Base-by-base conservation (phyloP, 164 flowering plant species). In the Magnolia changhungtana region DNA sequence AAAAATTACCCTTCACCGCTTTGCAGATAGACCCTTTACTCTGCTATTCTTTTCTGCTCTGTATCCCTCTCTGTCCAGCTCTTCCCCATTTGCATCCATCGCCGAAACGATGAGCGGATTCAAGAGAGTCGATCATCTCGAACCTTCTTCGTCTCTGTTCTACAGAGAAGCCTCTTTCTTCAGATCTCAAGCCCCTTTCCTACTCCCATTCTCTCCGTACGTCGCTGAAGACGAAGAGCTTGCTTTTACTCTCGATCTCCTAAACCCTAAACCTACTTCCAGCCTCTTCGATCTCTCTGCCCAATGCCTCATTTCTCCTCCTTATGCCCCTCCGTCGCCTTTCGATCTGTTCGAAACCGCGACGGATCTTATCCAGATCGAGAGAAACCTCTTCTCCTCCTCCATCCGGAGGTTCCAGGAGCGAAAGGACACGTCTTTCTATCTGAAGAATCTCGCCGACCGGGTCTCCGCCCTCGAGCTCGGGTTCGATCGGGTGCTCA, bases 311-410 rank as follows among this genome's bases (percentile, higher is more conserved):
- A 20, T 72, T 66, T 78, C 65, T 71, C 49, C 27, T 8, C 78
- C 65, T 67, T 37, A 18, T 7, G 8, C 58, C 20, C 13, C 73
- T 61, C 82, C 78, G 1, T 70, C 83, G 31, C 74, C 81, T 4
- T 79, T 79, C 74, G 79, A 79, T n/a, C 69, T 80, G 67, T 81
- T 89, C 76, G 85, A 87, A 67, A 37, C 82, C 63, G 77, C 87
- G 71, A 71, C 88, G 20, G 93, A 89, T 89, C 91, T 92, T 78
- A 77, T 88, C 83, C 87, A 85, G 80, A 72, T 88, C 85, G 83
- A 88, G 63, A 77, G 51, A 16, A 11, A 18, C 61, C 88, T 92
- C 58, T 81, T 80, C 61, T 81, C 81, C 2, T 68, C 74, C 24
- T 45, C 86, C 31, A 10, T 55, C 61, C 77, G 65, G 76, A 84